These are phyloP conservation scores for Straminergon stramineum DNA, from an alignment of 225 moss, liverwort and hornwort species.

Conservation along the genomic window DNA sequence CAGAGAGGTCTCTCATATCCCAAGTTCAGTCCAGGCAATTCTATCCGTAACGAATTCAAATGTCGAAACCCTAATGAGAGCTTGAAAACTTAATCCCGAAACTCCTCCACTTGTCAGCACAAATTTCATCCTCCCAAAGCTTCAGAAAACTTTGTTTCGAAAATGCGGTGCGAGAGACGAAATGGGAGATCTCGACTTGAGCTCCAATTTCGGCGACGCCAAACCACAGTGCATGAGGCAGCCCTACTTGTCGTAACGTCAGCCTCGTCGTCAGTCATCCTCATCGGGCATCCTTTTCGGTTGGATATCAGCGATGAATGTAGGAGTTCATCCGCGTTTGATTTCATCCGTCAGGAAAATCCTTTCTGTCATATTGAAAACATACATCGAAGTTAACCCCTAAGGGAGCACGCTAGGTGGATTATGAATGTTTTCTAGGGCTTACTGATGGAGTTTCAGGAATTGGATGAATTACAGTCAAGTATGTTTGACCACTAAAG, in stretches of 20 bases:
- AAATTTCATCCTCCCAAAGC: background rate
- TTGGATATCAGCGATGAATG: background rate
- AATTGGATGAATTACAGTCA: background rate
- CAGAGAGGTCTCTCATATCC: background rate
- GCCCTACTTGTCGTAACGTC: background rate
- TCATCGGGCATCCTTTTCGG: background rate
- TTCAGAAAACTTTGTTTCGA: background rate
- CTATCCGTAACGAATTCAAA: background rate
- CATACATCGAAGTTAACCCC: background rate
- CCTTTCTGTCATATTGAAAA: background rate
- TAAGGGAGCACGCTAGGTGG: too few relatives aligned
- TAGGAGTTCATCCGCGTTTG: background rate
- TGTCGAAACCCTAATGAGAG: background rate
- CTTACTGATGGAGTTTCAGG: background rate
- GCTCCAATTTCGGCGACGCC: background rate
- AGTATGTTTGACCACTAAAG: too few relatives aligned
- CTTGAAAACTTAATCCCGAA: background rate
- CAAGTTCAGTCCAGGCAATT: background rate
- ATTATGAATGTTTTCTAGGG: background rate
- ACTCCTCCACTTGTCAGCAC: background rate
- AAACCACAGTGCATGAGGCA: background rate
- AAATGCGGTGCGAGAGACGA: background rate
- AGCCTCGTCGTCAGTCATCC: background rate
- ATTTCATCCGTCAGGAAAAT: background rate
- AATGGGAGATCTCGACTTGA: background rate